Conservation (phyloP, 2,329 filamentous ascomycete genomes). For the Trichoderma sp. region DNA sequence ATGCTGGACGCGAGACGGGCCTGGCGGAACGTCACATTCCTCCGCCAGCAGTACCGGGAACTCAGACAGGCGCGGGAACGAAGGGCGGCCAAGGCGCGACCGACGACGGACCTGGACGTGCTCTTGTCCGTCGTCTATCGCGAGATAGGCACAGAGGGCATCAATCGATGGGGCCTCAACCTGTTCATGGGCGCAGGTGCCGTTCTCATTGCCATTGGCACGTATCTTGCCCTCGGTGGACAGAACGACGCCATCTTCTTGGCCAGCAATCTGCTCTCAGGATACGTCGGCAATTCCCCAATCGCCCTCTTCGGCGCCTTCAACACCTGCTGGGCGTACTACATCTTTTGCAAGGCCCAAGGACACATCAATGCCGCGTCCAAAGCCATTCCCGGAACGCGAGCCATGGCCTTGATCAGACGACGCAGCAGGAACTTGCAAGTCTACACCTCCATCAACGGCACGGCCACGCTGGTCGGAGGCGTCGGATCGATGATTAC, state of each 20-base stretch:
- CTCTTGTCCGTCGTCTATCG: constrained; percentile 50
- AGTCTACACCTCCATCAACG: constrained; percentile 49
- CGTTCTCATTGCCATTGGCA: constrained; percentile 53
- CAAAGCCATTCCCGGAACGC: constrained; percentile 34
- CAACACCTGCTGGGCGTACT: constrained; percentile 52
- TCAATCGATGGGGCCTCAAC: constrained; percentile 57
- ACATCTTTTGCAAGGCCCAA: constrained; percentile 47
- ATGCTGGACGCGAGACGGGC: constrained; percentile 48
- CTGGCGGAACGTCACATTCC: constrained; percentile 49
- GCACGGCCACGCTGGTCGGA: constrained; percentile 50
- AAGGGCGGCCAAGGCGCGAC: constrained; percentile 24
- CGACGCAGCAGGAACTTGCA: constrained; percentile 47
- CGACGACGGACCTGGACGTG: constrained; percentile 38
- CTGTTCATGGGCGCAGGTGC: constrained; percentile 52
- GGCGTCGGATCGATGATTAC: constrained; percentile 55
- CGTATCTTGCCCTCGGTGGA: constrained; percentile 57
- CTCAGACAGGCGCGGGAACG: constrained; percentile 35
- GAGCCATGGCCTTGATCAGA: constrained; percentile 39
- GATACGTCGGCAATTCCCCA: constrained; percentile 57
- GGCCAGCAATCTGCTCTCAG: constrained; percentile 56
- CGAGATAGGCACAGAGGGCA: constrained; percentile 53
- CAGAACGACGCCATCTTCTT: constrained; percentile 46
- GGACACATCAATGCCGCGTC: constrained; percentile 40
- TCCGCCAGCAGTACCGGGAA: constrained; percentile 46
- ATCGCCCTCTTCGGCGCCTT: constrained; percentile 52